These are phyloP conservation scores for Candida awuae DNA, from an alignment of 805 yeast genomes.

Conservation along the genomic window DNA sequence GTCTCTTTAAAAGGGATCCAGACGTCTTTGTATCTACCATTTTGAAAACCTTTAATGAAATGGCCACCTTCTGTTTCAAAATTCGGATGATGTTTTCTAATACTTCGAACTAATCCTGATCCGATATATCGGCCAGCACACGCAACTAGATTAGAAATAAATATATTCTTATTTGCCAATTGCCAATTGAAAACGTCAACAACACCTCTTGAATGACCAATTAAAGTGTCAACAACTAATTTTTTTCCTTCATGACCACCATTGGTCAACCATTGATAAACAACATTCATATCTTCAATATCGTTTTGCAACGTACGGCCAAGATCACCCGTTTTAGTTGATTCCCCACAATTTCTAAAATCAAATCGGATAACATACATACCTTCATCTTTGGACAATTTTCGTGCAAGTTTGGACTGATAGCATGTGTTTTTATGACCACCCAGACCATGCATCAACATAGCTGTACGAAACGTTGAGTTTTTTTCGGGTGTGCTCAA, in stretches of 20 bases:
- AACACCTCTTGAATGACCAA: constrained; percentile 77
- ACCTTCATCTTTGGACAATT: constrained; percentile 51
- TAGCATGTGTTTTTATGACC: constrained; percentile 80
- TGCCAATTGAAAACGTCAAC: constrained; percentile 73
- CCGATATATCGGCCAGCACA: constrained; percentile 64
- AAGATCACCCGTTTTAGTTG: constrained; percentile 38
- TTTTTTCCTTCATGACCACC: constrained; percentile 28
- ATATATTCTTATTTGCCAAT: constrained; percentile 25
- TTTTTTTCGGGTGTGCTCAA: constrained; percentile 16
- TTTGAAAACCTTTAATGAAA: constrained; percentile 35
- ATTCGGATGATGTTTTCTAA: constrained; percentile 26
- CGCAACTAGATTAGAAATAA: constrained; percentile 59
- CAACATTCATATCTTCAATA: constrained; percentile 53
- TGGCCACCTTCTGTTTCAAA: constrained; percentile 38
- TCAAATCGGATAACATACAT: constrained; percentile 67
- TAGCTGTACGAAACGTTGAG: constrained; percentile 30
- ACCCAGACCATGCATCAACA: constrained; percentile 76
- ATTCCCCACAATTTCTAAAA: constrained; percentile 78
- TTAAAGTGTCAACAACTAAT: constrained; percentile 46
- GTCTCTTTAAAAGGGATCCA: constrained; percentile 46
- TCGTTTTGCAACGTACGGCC: constrained; percentile 64
- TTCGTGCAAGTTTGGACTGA: constrained; percentile 53
- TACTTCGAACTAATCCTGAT: constrained; percentile 37
- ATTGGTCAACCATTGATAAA: constrained; percentile 29
- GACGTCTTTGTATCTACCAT: constrained; percentile 38